A percentile compares a stretch with the other conserved stretches of the same genome.
phyloP scores from a whole-genome alignment of 495 filamentous ascomycete species.

The Penicillium atrosanguineum region DNA sequence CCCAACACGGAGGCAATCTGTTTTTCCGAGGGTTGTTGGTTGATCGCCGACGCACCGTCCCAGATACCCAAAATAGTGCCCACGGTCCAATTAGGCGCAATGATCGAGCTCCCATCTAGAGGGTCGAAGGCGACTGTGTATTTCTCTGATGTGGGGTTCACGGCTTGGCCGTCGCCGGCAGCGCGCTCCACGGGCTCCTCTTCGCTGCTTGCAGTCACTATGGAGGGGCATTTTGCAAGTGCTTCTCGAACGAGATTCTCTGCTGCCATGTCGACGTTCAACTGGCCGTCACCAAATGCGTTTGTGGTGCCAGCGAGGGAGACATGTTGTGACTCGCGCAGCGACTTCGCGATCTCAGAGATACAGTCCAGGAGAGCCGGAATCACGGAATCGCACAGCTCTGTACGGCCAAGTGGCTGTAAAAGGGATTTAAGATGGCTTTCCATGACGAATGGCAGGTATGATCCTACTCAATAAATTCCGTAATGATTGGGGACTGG shows the following conservation, averaged over 20 bases:
- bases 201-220: conserved; percentile 49
- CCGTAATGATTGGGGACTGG: not conserved
- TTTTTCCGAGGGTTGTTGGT: conserved; percentile 25
- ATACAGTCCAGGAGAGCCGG: conserved; percentile 38
- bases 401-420: conserved; percentile 6
- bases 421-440: conserved; percentile 1
- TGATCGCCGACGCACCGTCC: conserved; percentile 42
- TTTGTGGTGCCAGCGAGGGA: conserved; percentile 45
- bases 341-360: conserved; percentile 28
- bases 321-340: conserved; percentile 39
- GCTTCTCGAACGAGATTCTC: conserved; percentile 43
- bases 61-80: conserved; percentile 53
- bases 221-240: conserved; percentile 37
- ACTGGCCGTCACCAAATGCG: conserved; percentile 52
- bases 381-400: conserved; percentile 31
- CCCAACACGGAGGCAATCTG: conserved; percentile 49
- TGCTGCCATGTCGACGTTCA: conserved; percentile 54
- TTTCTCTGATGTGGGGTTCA: conserved; percentile 23
- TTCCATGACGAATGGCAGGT: not conserved
- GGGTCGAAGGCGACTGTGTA: conserved; percentile 57
- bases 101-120: conserved; percentile 53
- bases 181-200: conserved; percentile 48
- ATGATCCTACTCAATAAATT: not conserved
- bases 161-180: conserved; percentile 1
- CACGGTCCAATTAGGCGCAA: conserved; percentile 52